Evolutionary conservation across 225 moss, liverwort and hornwort species (phyloP).

Genomic region (Straminergon stramineum): DNA sequence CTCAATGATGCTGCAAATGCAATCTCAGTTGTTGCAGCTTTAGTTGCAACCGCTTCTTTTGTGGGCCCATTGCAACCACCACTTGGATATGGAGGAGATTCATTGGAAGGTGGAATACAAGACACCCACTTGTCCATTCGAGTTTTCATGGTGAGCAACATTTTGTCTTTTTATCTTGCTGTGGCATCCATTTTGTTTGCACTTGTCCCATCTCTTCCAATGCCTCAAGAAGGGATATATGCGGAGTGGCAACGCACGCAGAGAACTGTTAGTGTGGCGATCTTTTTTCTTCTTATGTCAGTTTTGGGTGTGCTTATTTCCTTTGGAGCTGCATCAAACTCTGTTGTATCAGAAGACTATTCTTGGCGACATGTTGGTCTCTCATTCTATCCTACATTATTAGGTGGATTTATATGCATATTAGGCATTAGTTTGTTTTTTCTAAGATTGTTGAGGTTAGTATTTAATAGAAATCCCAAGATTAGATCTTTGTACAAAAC

Average conservation of each 20-base stretch:
- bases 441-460: background rate
- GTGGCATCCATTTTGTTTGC: background rate
- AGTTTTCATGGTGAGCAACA: background rate
- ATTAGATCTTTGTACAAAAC: background rate
- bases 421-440: background rate
- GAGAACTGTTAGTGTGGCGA: background rate
- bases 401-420: background rate
- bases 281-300: background rate
- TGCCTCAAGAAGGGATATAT: background rate
- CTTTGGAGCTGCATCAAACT: background rate
- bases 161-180: background rate
- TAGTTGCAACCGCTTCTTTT: constrained; percentile 18
- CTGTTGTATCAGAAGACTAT: background rate
- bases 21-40: background rate
- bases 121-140: background rate
- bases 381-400: background rate
- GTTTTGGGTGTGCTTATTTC: background rate
- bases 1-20: background rate
- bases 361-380: background rate
- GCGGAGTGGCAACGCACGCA: background rate
- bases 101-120: background rate
- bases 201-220: background rate
- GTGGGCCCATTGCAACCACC: background rate
- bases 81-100: background rate
- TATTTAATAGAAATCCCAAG: background rate